phyloP scores from a whole-genome alignment of 73 alveolate species.

The Stentor coeruleus region DNA sequence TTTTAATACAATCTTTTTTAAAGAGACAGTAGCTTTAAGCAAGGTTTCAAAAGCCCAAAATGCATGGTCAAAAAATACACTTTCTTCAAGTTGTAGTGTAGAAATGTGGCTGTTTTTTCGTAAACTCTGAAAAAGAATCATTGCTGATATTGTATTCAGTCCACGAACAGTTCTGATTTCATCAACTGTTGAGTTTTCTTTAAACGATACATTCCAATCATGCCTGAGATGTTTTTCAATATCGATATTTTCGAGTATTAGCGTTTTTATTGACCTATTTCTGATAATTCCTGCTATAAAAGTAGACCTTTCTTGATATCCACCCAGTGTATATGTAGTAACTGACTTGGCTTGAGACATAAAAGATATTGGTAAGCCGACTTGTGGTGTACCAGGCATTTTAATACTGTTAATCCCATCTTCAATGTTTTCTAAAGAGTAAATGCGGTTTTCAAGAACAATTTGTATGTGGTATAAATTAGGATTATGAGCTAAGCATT shows the following conservation, averaged over 20 bases:
- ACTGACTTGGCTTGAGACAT: no score
- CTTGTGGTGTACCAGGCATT: no score
- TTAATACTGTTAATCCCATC: no score
- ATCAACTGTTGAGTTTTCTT: not conserved
- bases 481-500: no score
- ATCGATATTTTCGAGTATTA: slow-evolving; percentile 6
- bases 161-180: not conserved
- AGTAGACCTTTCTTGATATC: no score
- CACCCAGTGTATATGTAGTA: no score
- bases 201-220: not conserved
- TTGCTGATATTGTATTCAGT: slow-evolving; percentile 1
- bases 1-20: no score
- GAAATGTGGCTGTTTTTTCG: not conserved
- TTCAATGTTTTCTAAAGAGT: no score
- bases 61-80: not conserved
- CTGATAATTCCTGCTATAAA: not conserved
- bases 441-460: no score
- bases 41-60: not conserved
- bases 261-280: not conserved
- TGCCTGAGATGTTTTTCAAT: not conserved
- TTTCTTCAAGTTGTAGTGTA: not conserved
- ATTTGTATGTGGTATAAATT: no score
- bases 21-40: not conserved
- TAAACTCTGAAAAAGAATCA: slow-evolving; percentile 8
- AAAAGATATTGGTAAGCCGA: no score